Evolutionary conservation across 805 yeast genomes (phyloP), one percentile per base, ranked within the genome.

Genomic region (Ogataea methylovora): DNA sequence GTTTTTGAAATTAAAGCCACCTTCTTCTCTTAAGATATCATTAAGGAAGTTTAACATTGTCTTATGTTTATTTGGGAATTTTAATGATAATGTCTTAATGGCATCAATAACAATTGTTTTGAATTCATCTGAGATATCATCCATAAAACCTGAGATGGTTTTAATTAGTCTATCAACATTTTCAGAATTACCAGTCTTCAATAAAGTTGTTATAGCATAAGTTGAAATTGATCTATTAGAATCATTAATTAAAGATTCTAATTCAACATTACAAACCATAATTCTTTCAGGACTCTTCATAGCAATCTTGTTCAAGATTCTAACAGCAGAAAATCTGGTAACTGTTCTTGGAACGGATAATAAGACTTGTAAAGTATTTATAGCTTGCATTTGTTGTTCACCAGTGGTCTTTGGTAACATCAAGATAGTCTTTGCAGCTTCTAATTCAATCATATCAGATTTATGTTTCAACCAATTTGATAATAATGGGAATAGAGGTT

Each of bases 91-190:
- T 31, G 90, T 81, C 54, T 94, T 83, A 46, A 92, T 79, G 8
- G 98, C 97, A 55, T 92, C 97, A 43, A 92, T 85, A 34, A 92
- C 94, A 45, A 88, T 90, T 39, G 87, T 76, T 60, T 86, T 86
- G 69, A 92, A 92, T 56, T 92, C 98, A 59, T 92, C 98, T 22
- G 95, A 76, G 43, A 92, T 90, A 46, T 90, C 97, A 54, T 76
- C 84, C 82, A 90, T 84, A 56, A 88, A 82, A 24, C 81, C 79
- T 22, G 92, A 71, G 63, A 92, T 86, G 36, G 87, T 88, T 42
- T 79, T 71, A 60, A 92, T 85, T 48, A 92, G 72, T 50, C 95
- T 73, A 56, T 90, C 95, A 37, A 92, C 95, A 46, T 76, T 74
- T 40, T 84, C 86, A 41, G 85, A 81, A 44, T 88, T 87, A 55